Percentiles rank a stretch among this genome's conserved stretches.
phyloP scores from a whole-genome alignment of 805 yeast species.

The Clavispora asparagi region DNA sequence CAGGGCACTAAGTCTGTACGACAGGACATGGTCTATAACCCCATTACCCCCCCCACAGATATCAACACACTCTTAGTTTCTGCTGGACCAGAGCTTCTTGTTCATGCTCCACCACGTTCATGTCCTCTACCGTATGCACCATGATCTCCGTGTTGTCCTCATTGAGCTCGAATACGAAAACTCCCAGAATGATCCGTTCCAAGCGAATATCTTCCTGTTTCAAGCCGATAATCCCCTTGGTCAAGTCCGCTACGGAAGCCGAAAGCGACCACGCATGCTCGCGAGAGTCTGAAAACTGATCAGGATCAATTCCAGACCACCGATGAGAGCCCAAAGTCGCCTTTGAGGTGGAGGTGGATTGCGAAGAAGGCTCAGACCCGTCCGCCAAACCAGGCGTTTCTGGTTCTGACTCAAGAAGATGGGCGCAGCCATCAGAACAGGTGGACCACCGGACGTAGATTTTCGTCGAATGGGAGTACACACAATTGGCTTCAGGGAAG shows the following conservation, averaged over 20 bases:
- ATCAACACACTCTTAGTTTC: slow-evolving; percentile 14
- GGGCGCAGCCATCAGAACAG: slow-evolving; percentile 47
- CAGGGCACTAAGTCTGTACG: too few relatives aligned
- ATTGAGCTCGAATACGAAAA: slow-evolving; percentile 62
- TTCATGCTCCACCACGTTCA: slow-evolving; percentile 49
- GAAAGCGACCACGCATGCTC: slow-evolving; percentile 14
- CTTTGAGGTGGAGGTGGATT: slow-evolving; percentile 28
- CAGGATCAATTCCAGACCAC: slow-evolving; percentile 35
- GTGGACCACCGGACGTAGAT: slow-evolving; percentile 54
- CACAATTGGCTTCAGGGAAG: slow-evolving; percentile 22
- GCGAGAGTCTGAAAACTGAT: slow-evolving; percentile 8
- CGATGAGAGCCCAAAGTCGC: slow-evolving; percentile 37
- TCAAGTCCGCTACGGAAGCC: slow-evolving; percentile 22
- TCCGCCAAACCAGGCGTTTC: neutral
- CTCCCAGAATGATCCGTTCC: slow-evolving; percentile 46
- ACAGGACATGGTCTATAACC: too few relatives aligned
- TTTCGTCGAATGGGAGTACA: slow-evolving; percentile 42
- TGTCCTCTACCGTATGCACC: slow-evolving; percentile 64
- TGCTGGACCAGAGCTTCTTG: slow-evolving; percentile 6
- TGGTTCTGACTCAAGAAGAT: slow-evolving; percentile 23
- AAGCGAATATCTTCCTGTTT: slow-evolving; percentile 18
- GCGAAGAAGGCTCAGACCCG: neutral
- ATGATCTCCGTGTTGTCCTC: slow-evolving; percentile 47
- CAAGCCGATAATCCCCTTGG: slow-evolving; percentile 31
- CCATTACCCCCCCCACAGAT: neutral